Evolutionary conservation across 2,329 filamentous ascomycete genomes (phyloP).

Genomic region (Fusarium phyllophilum): DNA sequence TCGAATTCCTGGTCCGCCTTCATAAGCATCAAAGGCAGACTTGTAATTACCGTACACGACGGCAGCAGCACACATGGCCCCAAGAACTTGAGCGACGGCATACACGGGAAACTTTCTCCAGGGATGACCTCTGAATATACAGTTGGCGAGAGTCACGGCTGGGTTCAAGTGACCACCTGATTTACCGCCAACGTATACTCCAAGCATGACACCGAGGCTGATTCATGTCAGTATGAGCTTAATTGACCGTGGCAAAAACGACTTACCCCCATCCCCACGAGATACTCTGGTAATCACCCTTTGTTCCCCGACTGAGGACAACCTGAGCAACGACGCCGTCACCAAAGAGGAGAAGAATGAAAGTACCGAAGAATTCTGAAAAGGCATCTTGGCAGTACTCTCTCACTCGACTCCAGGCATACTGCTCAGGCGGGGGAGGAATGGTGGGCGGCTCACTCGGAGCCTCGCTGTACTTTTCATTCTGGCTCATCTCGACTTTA

Average conservation of each 20-base stretch:
- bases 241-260: background rate
- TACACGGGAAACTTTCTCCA: slow-evolving; percentile 78
- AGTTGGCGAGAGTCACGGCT: slow-evolving; percentile 76
- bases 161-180: slow-evolving; percentile 76
- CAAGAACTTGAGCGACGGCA: slow-evolving; percentile 71
- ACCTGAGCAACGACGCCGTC: slow-evolving; percentile 79
- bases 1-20: slow-evolving; percentile 68
- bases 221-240: background rate
- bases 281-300: slow-evolving; percentile 62
- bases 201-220: slow-evolving; percentile 74
- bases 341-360: slow-evolving; percentile 75
- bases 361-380: slow-evolving; percentile 74
- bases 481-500: slow-evolving; percentile 48
- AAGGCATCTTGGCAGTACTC: slow-evolving; percentile 66
- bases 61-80: slow-evolving; percentile 70
- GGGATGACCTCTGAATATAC: slow-evolving; percentile 73
- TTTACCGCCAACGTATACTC: slow-evolving; percentile 72
- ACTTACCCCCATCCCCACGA: slow-evolving; percentile 62
- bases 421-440: slow-evolving; percentile 39
- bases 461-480: slow-evolving; percentile 38
- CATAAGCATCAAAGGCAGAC: slow-evolving; percentile 71
- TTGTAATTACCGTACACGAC: slow-evolving; percentile 73
- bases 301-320: slow-evolving; percentile 61
- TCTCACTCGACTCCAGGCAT: slow-evolving; percentile 64
- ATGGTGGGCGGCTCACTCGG: slow-evolving; percentile 25